Evolutionary conservation across 495 filamentous ascomycete genomes (phyloP).

Genomic region (Penicillium turbatum): DNA sequence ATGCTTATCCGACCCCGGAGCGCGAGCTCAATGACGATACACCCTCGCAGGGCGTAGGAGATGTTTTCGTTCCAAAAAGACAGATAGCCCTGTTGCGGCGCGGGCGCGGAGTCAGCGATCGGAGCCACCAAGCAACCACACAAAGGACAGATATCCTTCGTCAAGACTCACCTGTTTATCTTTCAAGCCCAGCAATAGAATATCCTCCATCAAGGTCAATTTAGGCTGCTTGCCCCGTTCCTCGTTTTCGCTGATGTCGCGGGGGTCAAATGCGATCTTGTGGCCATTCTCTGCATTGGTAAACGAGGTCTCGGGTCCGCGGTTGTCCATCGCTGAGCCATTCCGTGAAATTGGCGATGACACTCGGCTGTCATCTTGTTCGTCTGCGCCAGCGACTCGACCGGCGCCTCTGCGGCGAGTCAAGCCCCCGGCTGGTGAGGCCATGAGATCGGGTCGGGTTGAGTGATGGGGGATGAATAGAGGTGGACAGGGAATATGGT

Average conservation of each 20-base stretch:
- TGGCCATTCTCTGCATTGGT: slow-evolving; percentile 93
- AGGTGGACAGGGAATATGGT: slow-evolving; percentile 7
- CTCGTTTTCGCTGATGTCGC: slow-evolving; percentile 94
- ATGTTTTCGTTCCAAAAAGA: slow-evolving; percentile 99
- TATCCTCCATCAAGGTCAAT: slow-evolving; percentile 97
- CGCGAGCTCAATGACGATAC: slow-evolving; percentile 95
- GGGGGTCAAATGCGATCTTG: slow-evolving; percentile 96
- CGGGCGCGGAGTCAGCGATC: slow-evolving; percentile 21
- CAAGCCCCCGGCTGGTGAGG: slow-evolving; percentile 63
- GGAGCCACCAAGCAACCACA: background rate
- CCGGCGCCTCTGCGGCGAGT: slow-evolving; percentile 72
- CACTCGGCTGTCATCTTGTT: slow-evolving; percentile 63
- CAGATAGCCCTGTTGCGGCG: slow-evolving; percentile 71
- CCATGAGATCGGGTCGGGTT: slow-evolving; percentile 46
- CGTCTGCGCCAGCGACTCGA: slow-evolving; percentile 51
- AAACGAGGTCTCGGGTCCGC: slow-evolving; percentile 82
- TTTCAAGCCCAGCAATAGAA: slow-evolving; percentile 89
- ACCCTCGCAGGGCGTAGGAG: slow-evolving; percentile 92
- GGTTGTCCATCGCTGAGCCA: slow-evolving; percentile 55
- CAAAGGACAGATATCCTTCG: background rate
- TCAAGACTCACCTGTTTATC: slow-evolving; percentile 79
- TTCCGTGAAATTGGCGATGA: slow-evolving; percentile 63
- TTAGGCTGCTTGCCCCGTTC: slow-evolving; percentile 98
- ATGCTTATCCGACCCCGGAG: slow-evolving; percentile 96
- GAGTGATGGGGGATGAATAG: slow-evolving; percentile 6